phyloP scores from a whole-genome alignment of 257 asterid species.

The Solanum okadae region DNA sequence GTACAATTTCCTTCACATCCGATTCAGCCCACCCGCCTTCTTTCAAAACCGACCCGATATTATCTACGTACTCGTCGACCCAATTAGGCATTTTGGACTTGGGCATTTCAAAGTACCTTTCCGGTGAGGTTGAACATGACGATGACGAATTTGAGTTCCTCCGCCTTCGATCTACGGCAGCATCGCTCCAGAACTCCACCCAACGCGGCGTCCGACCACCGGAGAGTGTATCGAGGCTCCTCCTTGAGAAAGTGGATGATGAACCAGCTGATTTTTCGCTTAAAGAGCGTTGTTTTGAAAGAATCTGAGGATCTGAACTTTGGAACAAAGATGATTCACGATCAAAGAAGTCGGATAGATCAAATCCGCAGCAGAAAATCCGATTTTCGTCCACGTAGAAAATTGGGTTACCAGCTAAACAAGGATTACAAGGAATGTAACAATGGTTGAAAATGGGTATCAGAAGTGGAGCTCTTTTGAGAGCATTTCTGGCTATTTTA shows the following conservation, averaged over 20 bases:
- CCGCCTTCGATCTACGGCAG: slow-evolving; percentile 73
- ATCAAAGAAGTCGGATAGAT: slow-evolving; percentile 76
- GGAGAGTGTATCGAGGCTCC: slow-evolving; percentile 39
- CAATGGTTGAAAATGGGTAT: slow-evolving; percentile 84
- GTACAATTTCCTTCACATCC: slow-evolving; percentile 72
- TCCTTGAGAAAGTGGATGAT: slow-evolving; percentile 34
- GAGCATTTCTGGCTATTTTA: slow-evolving; percentile 61
- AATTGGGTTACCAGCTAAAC: slow-evolving; percentile 81
- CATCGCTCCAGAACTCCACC: slow-evolving; percentile 99
- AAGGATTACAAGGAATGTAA: slow-evolving; percentile 78
- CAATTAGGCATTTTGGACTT: slow-evolving; percentile 69
- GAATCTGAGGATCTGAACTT: slow-evolving; percentile 13
- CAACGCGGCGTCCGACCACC: slow-evolving; percentile 65
- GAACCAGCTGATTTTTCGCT: slow-evolving; percentile 39
- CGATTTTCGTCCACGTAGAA: slow-evolving; percentile 76
- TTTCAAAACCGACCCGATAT: slow-evolving; percentile 74
- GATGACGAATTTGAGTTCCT: slow-evolving; percentile 68
- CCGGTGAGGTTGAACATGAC: slow-evolving; percentile 74
- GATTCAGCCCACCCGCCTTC: slow-evolving; percentile 93
- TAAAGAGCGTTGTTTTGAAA: slow-evolving; percentile 34
- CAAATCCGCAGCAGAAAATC: slow-evolving; percentile 86
- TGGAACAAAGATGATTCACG: slow-evolving; percentile 54
- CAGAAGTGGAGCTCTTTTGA: slow-evolving; percentile 76
- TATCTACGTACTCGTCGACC: slow-evolving; percentile 68
- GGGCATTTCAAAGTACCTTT: slow-evolving; percentile 53